A percentile compares a stretch with the other conserved stretches of the same genome.
Conservation (phyloP, 306 rosid species). For the Gynostemma pentaphyllum region DNA sequence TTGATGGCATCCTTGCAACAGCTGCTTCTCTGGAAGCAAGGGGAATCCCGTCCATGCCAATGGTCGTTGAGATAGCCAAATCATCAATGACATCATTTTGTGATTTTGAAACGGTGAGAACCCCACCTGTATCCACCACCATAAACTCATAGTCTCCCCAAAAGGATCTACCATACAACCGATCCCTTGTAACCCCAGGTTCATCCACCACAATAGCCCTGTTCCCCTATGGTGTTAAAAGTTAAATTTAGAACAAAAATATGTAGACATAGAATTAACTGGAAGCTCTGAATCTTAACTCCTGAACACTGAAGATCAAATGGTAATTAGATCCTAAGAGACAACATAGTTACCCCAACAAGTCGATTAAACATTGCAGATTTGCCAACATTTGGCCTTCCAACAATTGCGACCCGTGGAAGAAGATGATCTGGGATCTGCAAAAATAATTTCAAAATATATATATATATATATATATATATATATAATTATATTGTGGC, state of each 20-base stretch:
- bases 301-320: slow-evolving; percentile 8
- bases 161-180: slow-evolving; percentile 83
- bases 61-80: slow-evolving; percentile 65
- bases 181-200: slow-evolving; percentile 97
- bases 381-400: slow-evolving; percentile 97
- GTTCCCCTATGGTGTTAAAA: slow-evolving; percentile 49
- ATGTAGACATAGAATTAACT: not conserved
- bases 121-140: slow-evolving; percentile 97
- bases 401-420: slow-evolving; percentile 75
- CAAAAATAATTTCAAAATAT: slow-evolving; percentile 16
- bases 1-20: slow-evolving; percentile 89
- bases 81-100: slow-evolving; percentile 72
- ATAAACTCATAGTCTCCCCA: slow-evolving; percentile 86
- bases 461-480: not conserved
- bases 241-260: not conserved
- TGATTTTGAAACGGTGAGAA: slow-evolving; percentile 74
- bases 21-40: slow-evolving; percentile 88
- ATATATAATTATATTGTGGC: not conserved
- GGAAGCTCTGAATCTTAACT: slow-evolving; percentile 9
- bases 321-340: slow-evolving; percentile 10
- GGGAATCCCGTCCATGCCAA: slow-evolving; percentile 97
- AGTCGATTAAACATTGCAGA: slow-evolving; percentile 88
- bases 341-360: slow-evolving; percentile 60
- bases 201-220: slow-evolving; percentile 95
- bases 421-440: slow-evolving; percentile 90